A percentile compares a stretch with the other conserved stretches of the same genome.
These are phyloP conservation scores for Tricharina praecox DNA, from an alignment of 495 filamentous ascomycete genomes.

Conservation along the genomic window DNA sequence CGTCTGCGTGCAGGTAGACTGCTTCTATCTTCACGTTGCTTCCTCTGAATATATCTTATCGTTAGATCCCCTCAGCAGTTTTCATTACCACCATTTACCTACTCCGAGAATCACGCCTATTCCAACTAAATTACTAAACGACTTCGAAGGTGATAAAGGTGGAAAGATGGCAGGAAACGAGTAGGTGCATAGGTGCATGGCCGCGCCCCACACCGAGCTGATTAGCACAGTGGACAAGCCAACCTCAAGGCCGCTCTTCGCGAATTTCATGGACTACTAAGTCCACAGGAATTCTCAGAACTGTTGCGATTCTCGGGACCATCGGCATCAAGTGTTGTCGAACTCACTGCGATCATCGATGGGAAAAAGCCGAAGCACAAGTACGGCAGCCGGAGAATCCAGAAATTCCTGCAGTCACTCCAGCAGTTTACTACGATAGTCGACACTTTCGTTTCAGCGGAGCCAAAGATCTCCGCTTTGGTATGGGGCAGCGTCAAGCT, in stretches of 20 bases:
- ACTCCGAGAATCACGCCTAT: too few relatives aligned
- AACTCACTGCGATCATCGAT: conserved; percentile 4
- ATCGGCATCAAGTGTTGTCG: conserved; percentile 1
- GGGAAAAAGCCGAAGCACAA: neutral
- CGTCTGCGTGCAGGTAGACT: too few relatives aligned
- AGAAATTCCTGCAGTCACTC: conserved; percentile 9
- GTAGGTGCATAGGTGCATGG: too few relatives aligned
- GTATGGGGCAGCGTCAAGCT: conserved; percentile 19
- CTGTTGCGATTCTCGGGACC: neutral
- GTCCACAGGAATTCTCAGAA: conserved; percentile 2
- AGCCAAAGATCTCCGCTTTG: conserved; percentile 8
- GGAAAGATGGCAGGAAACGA: too few relatives aligned
- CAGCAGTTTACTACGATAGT: conserved; percentile 8
- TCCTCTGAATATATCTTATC: too few relatives aligned
- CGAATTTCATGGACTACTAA: conserved; percentile 7
- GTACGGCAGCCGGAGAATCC: conserved; percentile 1
- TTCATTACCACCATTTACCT: too few relatives aligned
- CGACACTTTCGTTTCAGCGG: conserved; percentile 8
- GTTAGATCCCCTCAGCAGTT: too few relatives aligned
- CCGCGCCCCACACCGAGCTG: too few relatives aligned
- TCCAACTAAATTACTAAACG: too few relatives aligned
- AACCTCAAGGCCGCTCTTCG: conserved; percentile 1
- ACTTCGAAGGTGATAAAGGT: too few relatives aligned
- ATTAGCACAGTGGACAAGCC: neutral
- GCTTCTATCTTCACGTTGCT: too few relatives aligned